phyloP scores from a whole-genome alignment of 78 protist genomes.

The Parvularia atlantis region DNA sequence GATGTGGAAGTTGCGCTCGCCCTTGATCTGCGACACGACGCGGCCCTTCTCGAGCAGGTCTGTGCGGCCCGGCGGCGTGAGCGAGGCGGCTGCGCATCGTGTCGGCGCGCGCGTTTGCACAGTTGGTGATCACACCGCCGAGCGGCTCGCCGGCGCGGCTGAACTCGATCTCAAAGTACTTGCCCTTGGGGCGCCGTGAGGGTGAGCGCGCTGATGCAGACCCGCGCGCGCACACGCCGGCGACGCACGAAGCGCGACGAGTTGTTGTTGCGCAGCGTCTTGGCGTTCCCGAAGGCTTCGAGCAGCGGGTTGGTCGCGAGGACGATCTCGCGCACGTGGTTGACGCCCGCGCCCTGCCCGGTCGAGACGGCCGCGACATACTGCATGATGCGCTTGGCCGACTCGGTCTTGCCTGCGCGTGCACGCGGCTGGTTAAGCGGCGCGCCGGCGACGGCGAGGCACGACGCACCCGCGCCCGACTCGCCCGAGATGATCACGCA shows the following conservation, averaged over 20 bases:
- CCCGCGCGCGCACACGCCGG: too few relatives aligned
- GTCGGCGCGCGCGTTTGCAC: background rate
- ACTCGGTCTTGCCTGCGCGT: slow-evolving; percentile 82
- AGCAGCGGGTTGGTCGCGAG: slow-evolving; percentile 73
- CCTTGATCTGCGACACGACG: slow-evolving; percentile 53
- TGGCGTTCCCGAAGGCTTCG: slow-evolving; percentile 95
- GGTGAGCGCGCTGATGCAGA: background rate
- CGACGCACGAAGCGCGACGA: slow-evolving; percentile 69
- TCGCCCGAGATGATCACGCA: slow-evolving; percentile 48
- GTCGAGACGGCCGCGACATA: slow-evolving; percentile 67
- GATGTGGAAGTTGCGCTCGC: slow-evolving; percentile 88
- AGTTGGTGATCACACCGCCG: slow-evolving; percentile 78
- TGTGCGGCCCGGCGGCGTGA: background rate
- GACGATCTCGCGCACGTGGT: slow-evolving; percentile 37
- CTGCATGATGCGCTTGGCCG: slow-evolving; percentile 68
- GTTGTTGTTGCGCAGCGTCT: slow-evolving; percentile 83
- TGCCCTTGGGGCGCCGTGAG: slow-evolving; percentile 59
- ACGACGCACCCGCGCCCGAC: slow-evolving; percentile 61
- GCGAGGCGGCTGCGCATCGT: background rate
- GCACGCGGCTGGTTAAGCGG: slow-evolving; percentile 19
- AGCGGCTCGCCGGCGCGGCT: slow-evolving; percentile 62
- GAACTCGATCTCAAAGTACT: slow-evolving; percentile 86
- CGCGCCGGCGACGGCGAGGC: slow-evolving; percentile 22
- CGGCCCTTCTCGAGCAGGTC: slow-evolving; percentile 41
- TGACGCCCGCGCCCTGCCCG: slow-evolving; percentile 8